These are phyloP conservation scores for Penicillium sp. DNA, from an alignment of 2,329 filamentous ascomycete genomes.

Conservation along the genomic window DNA sequence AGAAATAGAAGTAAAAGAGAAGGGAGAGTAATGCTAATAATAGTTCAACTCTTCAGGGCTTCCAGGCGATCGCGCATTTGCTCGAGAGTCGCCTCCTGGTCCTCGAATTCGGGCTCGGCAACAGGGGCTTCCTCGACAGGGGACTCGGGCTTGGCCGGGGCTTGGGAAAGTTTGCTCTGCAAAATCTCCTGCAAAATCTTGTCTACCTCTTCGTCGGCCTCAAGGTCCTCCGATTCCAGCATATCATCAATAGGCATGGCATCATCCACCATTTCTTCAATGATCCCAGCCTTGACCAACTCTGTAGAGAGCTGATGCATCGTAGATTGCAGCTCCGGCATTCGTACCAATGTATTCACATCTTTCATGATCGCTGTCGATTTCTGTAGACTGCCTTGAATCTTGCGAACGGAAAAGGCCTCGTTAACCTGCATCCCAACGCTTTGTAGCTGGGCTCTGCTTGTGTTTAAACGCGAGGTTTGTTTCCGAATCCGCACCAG, in stretches of 20 bases:
- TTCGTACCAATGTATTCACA: constrained; percentile 78
- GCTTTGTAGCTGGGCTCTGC: constrained; percentile 86
- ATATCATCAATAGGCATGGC: constrained; percentile 73
- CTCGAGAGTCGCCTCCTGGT: constrained; percentile 85
- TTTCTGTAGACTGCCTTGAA: constrained; percentile 85
- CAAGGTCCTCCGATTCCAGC: constrained; percentile 69
- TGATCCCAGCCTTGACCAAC: constrained; percentile 91
- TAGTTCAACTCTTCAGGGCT: constrained; percentile 78
- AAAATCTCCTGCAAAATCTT: constrained; percentile 90
- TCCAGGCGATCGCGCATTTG: constrained; percentile 92
- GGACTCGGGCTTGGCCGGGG: constrained; percentile 57
- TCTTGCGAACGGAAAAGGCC: constrained; percentile 92
- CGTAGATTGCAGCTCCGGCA: constrained; percentile 84
- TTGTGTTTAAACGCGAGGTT: constrained; percentile 72
- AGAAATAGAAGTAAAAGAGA: background rate
- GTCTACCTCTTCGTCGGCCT: constrained; percentile 84
- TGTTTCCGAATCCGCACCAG: constrained; percentile 81
- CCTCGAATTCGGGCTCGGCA: constrained; percentile 73
- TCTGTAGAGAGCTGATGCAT: constrained; percentile 88
- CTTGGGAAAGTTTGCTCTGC: constrained; percentile 74
- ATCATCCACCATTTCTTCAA: constrained; percentile 96
- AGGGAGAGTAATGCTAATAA: background rate
- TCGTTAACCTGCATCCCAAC: constrained; percentile 98
- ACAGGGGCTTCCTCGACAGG: constrained; percentile 53
- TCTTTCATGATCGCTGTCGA: constrained; percentile 96